Evolutionary conservation across 1,139 yeast genomes (phyloP), one percentile per base, ranked within the genome.

Genomic region (Hyphopichia burtonii): DNA sequence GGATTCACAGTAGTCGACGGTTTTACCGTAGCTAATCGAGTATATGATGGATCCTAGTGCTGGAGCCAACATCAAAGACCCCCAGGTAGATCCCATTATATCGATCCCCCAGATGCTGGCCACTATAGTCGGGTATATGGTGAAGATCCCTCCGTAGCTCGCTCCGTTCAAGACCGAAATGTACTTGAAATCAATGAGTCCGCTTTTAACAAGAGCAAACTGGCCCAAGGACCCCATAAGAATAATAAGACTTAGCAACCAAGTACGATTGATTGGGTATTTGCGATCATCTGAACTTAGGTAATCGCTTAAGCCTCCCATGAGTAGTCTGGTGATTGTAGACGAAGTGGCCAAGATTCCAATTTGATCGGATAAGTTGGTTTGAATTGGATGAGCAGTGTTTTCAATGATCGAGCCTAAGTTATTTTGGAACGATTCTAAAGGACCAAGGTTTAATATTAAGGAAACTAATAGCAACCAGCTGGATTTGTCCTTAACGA

Each of bases 31-130:
- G 17, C 83, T 52, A 44, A 86, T 56, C 2, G 96, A 93, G 55
- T 77, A 88, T 1, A 78, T 51, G 6, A 87, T 73, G 1, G 95
- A 76, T 1, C 97, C 96, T 2, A 89, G 51, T 0, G 98, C 97
- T 0, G 98, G 97, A 0, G 96, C 96, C 28, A 88, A 73, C 80
- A 91, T 82, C 56, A 89, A 86, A 25, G 87, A 71, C 2, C 98
- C 98, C 91, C 96, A 93, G 1, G 94, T 86, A 2, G 96, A 86
- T 0, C 98, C 98, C 59, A 93, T 82, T 40, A 88, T 78, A 43
- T 86, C 91, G 31, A 87, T 79, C 0, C 98, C 97, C 96, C 97
- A 93, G 1, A 86, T 78, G 3, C 83, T 72, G 1, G 96, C 84
- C 3, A 87, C 82, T 8, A 90, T 69, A 0, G 96, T 85, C 6